Base-by-base conservation (phyloP, 768 basidiomycete genomes). In the Gyrodon lividus region DNA sequence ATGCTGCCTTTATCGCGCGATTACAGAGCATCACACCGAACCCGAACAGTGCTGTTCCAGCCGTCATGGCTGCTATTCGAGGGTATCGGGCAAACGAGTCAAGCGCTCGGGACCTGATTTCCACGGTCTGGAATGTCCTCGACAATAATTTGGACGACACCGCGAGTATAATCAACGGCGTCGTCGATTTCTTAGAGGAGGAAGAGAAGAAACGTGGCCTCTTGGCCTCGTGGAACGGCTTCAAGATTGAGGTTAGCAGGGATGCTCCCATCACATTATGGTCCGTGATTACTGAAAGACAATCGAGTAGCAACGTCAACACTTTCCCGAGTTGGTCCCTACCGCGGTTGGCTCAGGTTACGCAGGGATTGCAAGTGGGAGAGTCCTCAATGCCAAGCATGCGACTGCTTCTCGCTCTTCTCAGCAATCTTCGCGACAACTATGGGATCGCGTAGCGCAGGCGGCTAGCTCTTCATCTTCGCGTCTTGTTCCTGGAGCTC, bases 381-480 rank as follows among this genome's bases (percentile, higher is more conserved):
- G 89, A 3, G 86, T 92, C 30, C 74, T 97, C 50, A 90, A 88
- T 59, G 89, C 86, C 31, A 93, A 94, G 65, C 80, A 90, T 51
- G 79, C 81, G 1, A 88, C 89, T 0, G 74, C 80, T 1, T 71
- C 81, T 0, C 77, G 81, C 8, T 77, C 82, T 2, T 77, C 81
- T 10, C 72, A 76, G 24, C 75, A 77, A 53, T 75, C 82, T 2
- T 83, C 86, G 2, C 75, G 86, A 45, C 80, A 86, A 54, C 79
- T 96, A 0, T 92, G 81, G 84, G 91, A 93, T 56, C 84, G 93
- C 14, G 92, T 96, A 22, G 93, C 91, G 6, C 81, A 80, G 54
- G 93, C 91, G 0, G 94, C 92, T 0, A 65, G 72, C 0, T 72
- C 75, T 2, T 70, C 75, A 14, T 66, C 73, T 2, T 70, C 75